phyloP scores from a whole-genome alignment of 768 basidiomycete species.

The Xerocomus brunneocitrinus region DNA sequence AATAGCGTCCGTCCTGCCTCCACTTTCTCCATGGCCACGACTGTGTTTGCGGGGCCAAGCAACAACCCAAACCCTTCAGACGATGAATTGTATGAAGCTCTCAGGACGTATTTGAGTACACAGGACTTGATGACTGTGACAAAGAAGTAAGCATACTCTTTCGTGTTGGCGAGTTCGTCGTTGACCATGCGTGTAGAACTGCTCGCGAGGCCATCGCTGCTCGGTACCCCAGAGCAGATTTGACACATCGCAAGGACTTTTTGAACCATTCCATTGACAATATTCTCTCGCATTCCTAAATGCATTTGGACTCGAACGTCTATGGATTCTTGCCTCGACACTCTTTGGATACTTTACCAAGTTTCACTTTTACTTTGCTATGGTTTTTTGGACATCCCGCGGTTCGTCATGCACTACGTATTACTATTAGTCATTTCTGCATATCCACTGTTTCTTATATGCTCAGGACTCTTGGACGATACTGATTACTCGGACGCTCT shows the following conservation, averaged over 20 bases:
- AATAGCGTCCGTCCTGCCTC: constrained; percentile 44
- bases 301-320: neutral
- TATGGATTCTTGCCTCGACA: constrained; percentile 3
- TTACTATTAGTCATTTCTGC: constrained; percentile 4
- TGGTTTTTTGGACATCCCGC: constrained; percentile 4
- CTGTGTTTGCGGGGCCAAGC: constrained; percentile 47
- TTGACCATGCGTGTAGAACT: constrained; percentile 36
- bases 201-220: constrained; percentile 59
- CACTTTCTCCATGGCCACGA: constrained; percentile 59
- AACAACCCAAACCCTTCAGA: constrained; percentile 54
- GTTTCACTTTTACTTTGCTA: neutral
- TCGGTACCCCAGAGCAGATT: constrained; percentile 65
- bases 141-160: constrained; percentile 46
- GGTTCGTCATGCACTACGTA: constrained; percentile 1
- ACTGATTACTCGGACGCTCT: constrained; percentile 1
- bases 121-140: constrained; percentile 72
- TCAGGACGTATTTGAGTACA: constrained; percentile 55
- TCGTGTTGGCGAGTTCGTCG: neutral
- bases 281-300: constrained; percentile 54
- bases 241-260: constrained; percentile 53
- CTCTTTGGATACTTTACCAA: neutral
- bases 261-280: constrained; percentile 65
- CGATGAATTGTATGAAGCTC: constrained; percentile 53
- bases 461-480: constrained; percentile 16
- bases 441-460: constrained; percentile 3